Conservation (phyloP, 352 stramenopile genomes). For the Sclerospora graminicola region DNA sequence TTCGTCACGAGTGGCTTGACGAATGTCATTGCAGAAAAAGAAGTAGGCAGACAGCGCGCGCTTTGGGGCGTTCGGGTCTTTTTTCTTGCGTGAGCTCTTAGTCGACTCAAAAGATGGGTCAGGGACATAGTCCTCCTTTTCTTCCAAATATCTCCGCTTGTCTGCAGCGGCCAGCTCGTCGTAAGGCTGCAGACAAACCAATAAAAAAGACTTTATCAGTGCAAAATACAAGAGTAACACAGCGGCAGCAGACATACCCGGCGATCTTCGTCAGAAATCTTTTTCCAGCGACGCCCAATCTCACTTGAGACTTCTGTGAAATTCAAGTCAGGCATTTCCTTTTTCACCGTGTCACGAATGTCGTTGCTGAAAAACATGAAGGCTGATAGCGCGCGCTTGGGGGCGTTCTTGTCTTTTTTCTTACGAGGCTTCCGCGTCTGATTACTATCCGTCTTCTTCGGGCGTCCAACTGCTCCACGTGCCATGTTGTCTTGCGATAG, state of each 20-base stretch:
- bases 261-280: conserved; percentile 53
- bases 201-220: neutral
- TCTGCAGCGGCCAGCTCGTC: conserved; percentile 75
- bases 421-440: conserved; percentile 69
- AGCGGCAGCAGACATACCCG: conserved; percentile 21
- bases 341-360: conserved; percentile 84
- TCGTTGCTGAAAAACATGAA: conserved; percentile 90
- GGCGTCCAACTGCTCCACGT: conserved; percentile 40
- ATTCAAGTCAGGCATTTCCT: conserved; percentile 75
- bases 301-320: conserved; percentile 84
- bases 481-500: conserved; percentile 28
- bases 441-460: conserved; percentile 56
- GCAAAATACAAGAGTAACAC: neutral
- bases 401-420: conserved; percentile 90
- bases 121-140: conserved; percentile 85
- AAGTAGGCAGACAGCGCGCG: conserved; percentile 91
- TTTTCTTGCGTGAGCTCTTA: conserved; percentile 74
- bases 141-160: conserved; percentile 81
- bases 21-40: conserved; percentile 92
- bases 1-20: conserved; percentile 81
- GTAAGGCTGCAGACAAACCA: conserved; percentile 45
- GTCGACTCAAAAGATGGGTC: conserved; percentile 69
- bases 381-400: conserved; percentile 82
- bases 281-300: conserved; percentile 79
- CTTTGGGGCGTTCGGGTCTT: conserved; percentile 92